Evolutionary conservation across 805 yeast species (phyloP).

Genomic region (Pichia phayaonensis): DNA sequence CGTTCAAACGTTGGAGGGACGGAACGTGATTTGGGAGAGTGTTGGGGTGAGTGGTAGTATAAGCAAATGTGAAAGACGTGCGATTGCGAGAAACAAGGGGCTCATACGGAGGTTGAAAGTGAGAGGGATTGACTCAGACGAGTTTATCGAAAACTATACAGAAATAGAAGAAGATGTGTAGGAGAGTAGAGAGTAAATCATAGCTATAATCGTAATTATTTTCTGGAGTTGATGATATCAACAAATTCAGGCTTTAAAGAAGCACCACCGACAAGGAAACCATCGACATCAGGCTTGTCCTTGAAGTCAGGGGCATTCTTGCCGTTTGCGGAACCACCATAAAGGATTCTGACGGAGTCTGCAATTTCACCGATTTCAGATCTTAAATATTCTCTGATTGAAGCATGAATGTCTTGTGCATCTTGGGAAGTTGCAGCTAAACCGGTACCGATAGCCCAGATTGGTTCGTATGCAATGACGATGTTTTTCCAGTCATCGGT

Average conservation of each 20-base stretch:
- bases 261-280: constrained; percentile 99
- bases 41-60: constrained; percentile 80
- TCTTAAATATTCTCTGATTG: constrained; percentile 77
- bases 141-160: neutral
- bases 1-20: constrained; percentile 43
- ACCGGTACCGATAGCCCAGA: constrained; percentile 99
- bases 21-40: constrained; percentile 48
- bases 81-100: constrained; percentile 42
- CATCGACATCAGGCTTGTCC: constrained; percentile 91
- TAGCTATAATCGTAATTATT: constrained; percentile 41
- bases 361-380: constrained; percentile 79
- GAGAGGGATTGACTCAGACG: neutral
- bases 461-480: constrained; percentile 98
- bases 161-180: neutral
- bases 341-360: constrained; percentile 75
- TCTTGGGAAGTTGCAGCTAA: constrained; percentile 98
- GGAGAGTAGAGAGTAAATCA: too few relatives aligned
- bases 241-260: constrained; percentile 96
- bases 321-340: constrained; percentile 98
- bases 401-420: constrained; percentile 91
- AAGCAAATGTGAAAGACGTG: constrained; percentile 68
- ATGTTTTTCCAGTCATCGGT: constrained; percentile 75
- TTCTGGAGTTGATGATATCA: constrained; percentile 90
- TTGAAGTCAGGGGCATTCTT: constrained; percentile 84
- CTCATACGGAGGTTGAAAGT: neutral